Evolutionary conservation across 306 rosid species (phyloP), one percentile per base, ranked within the genome.

Genomic region (Mimosa bimucronata): DNA sequence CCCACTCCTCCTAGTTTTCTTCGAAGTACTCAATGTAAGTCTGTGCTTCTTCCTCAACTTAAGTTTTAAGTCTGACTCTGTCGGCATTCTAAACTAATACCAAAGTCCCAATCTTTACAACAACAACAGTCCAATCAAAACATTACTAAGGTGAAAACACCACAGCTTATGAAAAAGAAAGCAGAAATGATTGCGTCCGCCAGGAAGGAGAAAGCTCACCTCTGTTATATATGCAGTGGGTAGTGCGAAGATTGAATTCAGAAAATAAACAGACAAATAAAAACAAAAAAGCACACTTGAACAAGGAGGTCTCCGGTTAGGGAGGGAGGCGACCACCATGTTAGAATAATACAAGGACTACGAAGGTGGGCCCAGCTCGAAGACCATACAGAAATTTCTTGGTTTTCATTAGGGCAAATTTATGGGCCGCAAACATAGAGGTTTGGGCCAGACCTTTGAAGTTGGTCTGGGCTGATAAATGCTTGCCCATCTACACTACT

Each of bases 1-100:
- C 42, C 34, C 76, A 34, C 29, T 30, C 60, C 77, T 70, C 16
- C 3, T 9, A 23, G 83, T 48, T 9, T 53, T 64, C 76, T 76
- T 83, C 30, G 82, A 70, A 74, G 34, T 38, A 44, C 69, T 66
- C 10, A 57, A 26, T 0, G 18, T 75, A 71, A 66, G 15, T 60
- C 48, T 87, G 21, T 75, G 57, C 71, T 44, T 87, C 74, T 64
- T 83, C 30, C n/a, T 75, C 2, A 87, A 77, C 67, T 40, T 87
- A 42, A 25, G 34, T 74, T 62, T 83, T 40, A 78, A 78, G 41
- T n/a, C 46, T 64, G 29, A 79, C 67, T 71, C 86, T 34, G 45
- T 53, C 25, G 87, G 57, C 89, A 87, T 87, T 30, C 15, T 78
- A 42, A 71, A 37, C 29, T 77, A 29, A 29, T n/a, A 38, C 34